phyloP scores from a whole-genome alignment of 495 filamentous ascomycete genomes.

The Penicillium taxi region DNA sequence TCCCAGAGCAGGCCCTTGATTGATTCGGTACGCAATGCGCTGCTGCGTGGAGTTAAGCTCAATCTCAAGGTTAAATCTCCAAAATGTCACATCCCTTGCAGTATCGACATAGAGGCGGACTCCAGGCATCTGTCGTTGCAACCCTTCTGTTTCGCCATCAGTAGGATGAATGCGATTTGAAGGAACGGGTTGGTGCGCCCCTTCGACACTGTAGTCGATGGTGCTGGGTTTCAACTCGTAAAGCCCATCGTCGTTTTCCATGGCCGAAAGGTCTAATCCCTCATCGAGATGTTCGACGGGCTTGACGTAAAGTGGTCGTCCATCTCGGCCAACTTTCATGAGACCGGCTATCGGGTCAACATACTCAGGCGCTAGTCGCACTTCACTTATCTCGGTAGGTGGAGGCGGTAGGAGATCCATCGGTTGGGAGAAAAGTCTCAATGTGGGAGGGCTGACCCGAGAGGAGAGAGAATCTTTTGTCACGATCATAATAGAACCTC shows the following conservation, averaged over 20 bases:
- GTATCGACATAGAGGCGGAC: slow-evolving; percentile 74
- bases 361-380: slow-evolving; percentile 66
- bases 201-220: slow-evolving; percentile 33
- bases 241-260: slow-evolving; percentile 73
- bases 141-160: slow-evolving; percentile 68
- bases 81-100: slow-evolving; percentile 87
- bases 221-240: slow-evolving; percentile 54
- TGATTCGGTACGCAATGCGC: slow-evolving; percentile 92
- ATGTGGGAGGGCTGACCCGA: slow-evolving; percentile 66
- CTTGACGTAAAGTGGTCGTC: slow-evolving; percentile 72
- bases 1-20: slow-evolving; percentile 75
- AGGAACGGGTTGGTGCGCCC: slow-evolving; percentile 31
- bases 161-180: slow-evolving; percentile 33
- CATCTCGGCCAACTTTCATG: slow-evolving; percentile 71
- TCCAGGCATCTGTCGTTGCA: slow-evolving; percentile 72
- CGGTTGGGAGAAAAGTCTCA: slow-evolving; percentile 79
- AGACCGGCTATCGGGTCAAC: slow-evolving; percentile 84
- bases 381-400: slow-evolving; percentile 54
- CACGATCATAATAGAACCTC: slow-evolving; percentile 89
- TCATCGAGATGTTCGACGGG: slow-evolving; percentile 76
- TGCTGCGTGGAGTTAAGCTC: slow-evolving; percentile 69
- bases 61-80: slow-evolving; percentile 90
- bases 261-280: slow-evolving; percentile 59
- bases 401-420: slow-evolving; percentile 81
- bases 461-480: slow-evolving; percentile 73